phyloP scores from a whole-genome alignment of 176 grass and related monocot genomes.

The Puccinellia tenuiflora region DNA sequence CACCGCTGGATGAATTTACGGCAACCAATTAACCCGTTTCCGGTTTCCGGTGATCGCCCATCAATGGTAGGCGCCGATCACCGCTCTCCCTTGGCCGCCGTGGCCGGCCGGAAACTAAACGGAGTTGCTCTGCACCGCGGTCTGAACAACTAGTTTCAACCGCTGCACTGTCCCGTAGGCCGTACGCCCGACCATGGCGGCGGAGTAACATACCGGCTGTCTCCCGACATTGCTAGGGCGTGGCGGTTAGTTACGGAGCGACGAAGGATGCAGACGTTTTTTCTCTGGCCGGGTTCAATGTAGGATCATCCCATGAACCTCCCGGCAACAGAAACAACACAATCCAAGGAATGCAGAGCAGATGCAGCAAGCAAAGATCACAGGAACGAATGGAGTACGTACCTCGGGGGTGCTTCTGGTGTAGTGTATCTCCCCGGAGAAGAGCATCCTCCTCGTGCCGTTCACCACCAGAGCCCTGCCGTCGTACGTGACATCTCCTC shows the following conservation, averaged over 20 bases:
- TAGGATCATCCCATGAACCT: neutral
- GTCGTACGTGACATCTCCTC: conserved; percentile 48
- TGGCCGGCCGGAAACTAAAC: neutral
- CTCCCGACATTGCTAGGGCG: neutral
- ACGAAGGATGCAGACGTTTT: too few relatives aligned
- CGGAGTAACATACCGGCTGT: too few relatives aligned
- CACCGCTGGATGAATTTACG: neutral
- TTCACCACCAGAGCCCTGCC: conserved; percentile 55
- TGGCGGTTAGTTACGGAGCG: too few relatives aligned
- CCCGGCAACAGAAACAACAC: neutral
- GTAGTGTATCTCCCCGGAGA: conserved; percentile 87
- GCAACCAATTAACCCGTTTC: neutral
- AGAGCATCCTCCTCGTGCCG: conserved; percentile 57
- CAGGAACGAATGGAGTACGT: neutral
- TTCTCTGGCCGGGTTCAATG: neutral
- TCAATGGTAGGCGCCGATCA: neutral
- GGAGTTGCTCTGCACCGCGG: neutral
- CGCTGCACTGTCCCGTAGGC: too few relatives aligned
- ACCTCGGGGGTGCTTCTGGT: conserved; percentile 76
- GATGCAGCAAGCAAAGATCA: neutral
- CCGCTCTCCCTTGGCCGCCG: neutral
- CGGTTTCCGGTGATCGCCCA: neutral
- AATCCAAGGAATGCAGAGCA: neutral
- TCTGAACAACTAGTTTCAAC: neutral
- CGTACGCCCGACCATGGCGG: too few relatives aligned